A percentile compares a stretch with the other conserved stretches of the same genome.
Evolutionary conservation across 2,329 filamentous ascomycete species (phyloP).

Genomic region (Periconia sp.): DNA sequence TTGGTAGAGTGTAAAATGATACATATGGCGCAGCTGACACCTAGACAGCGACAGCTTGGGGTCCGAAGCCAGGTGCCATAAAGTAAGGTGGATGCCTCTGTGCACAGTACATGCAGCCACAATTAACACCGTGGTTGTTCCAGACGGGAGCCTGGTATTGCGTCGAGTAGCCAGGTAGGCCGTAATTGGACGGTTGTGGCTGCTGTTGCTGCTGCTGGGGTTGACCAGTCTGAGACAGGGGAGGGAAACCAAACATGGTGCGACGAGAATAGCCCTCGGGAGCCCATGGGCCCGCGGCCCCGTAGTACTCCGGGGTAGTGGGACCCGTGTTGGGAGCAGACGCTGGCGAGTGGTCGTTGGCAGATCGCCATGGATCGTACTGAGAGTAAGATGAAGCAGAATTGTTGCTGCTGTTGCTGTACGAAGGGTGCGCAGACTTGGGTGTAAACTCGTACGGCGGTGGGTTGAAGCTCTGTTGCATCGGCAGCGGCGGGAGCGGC

Average conservation of each 20-base stretch:
- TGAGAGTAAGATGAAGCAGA: slow-evolving; percentile 24
- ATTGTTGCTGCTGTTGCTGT: slow-evolving; percentile 27
- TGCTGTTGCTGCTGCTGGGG: slow-evolving; percentile 48
- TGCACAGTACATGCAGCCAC: slow-evolving; percentile 41
- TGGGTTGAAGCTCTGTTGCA: slow-evolving; percentile 43
- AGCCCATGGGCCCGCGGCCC: slow-evolving; percentile 50
- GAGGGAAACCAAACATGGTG: slow-evolving; percentile 45
- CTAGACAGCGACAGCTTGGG: slow-evolving; percentile 41
- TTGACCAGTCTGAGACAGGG: slow-evolving; percentile 37
- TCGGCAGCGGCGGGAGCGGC: slow-evolving; percentile 41
- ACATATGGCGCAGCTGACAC: background rate
- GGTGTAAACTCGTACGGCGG: slow-evolving; percentile 37
- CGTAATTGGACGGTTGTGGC: slow-evolving; percentile 36
- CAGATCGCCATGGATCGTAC: slow-evolving; percentile 47
- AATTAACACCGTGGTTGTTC: slow-evolving; percentile 41
- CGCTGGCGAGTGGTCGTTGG: slow-evolving; percentile 53
- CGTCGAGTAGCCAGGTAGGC: slow-evolving; percentile 33
- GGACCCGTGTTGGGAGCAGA: slow-evolving; percentile 57
- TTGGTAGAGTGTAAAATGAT: slow-evolving; percentile 1
- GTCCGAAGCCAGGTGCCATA: slow-evolving; percentile 42
- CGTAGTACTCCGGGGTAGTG: slow-evolving; percentile 57
- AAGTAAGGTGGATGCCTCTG: slow-evolving; percentile 43
- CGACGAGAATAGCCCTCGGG: slow-evolving; percentile 48
- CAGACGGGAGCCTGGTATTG: slow-evolving; percentile 41
- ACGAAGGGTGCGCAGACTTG: slow-evolving; percentile 41